Conservation (phyloP, 2,329 filamentous ascomycete species). For the Colletotrichum navitas region DNA sequence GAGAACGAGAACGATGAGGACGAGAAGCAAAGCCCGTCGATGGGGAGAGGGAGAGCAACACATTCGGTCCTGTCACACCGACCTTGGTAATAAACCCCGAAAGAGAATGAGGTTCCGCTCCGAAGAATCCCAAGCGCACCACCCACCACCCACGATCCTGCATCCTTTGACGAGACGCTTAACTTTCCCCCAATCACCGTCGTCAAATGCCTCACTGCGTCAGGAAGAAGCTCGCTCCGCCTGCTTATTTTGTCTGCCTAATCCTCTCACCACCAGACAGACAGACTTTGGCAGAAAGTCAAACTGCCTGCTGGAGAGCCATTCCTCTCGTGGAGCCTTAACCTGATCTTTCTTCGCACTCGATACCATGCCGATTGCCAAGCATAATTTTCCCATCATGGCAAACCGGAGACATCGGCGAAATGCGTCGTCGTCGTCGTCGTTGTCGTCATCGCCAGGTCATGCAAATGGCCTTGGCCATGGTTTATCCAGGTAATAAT, state of each 20-base stretch:
- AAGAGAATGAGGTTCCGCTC: constrained; percentile 25
- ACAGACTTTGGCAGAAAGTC: constrained; percentile 17
- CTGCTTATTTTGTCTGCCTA: constrained; percentile 24
- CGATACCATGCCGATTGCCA: constrained; percentile 23
- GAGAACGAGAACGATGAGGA: constrained; percentile 23
- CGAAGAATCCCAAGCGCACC: constrained; percentile 34
- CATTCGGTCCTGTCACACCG: constrained; percentile 10
- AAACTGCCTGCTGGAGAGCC: constrained; percentile 7
- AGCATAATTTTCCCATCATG: constrained; percentile 6
- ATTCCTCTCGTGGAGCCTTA: neutral
- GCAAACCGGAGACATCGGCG: constrained; percentile 19
- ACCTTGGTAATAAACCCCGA: constrained; percentile 27
- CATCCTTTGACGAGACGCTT: constrained; percentile 18
- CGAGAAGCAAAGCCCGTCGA: neutral
- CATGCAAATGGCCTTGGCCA: neutral
- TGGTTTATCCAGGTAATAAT: constrained; percentile 9
- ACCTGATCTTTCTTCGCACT: neutral
- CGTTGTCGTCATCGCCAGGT: constrained; percentile 28
- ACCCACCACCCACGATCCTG: constrained; percentile 32
- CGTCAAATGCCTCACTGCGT: constrained; percentile 30
- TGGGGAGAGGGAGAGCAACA: neutral
- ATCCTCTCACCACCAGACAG: neutral
- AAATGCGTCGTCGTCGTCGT: constrained; percentile 33
- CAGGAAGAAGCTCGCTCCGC: constrained; percentile 27
- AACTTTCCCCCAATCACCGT: constrained; percentile 34